Evolutionary conservation across 2,329 filamentous ascomycete genomes (phyloP).

Genomic region (Epichloe hybrida): DNA sequence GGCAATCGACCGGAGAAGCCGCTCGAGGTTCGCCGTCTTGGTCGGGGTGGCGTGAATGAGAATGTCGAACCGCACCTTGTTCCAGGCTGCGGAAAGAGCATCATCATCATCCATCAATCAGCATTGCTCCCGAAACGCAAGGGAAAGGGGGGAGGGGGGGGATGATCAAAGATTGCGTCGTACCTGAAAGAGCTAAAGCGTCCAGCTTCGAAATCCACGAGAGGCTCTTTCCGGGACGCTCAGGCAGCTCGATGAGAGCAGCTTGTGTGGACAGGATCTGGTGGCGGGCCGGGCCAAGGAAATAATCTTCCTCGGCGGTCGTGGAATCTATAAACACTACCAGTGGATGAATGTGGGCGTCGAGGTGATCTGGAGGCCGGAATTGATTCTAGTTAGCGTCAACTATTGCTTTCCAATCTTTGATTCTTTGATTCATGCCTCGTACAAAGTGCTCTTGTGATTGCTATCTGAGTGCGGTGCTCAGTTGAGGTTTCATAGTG

Average conservation of each 20-base stretch:
- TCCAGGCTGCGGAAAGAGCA: slow-evolving; percentile 47
- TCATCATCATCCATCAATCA: slow-evolving; percentile 3
- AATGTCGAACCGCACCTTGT: slow-evolving; percentile 66
- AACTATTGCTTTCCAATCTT: background rate
- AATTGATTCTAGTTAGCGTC: background rate
- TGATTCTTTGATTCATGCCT: background rate
- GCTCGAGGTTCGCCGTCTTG: slow-evolving; percentile 60
- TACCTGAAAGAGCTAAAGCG: slow-evolving; percentile 53
- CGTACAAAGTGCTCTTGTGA: slow-evolving; percentile 50
- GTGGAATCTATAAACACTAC: slow-evolving; percentile 60
- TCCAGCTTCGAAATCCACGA: slow-evolving; percentile 72
- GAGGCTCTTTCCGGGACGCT: slow-evolving; percentile 45
- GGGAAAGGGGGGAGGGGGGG: too few species aligned
- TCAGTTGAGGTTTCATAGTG: slow-evolving; percentile 56
- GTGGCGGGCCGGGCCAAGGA: slow-evolving; percentile 45
- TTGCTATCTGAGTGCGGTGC: slow-evolving; percentile 50
- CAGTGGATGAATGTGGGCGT: slow-evolving; percentile 63
- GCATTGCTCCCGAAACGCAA: background rate
- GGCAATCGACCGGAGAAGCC: slow-evolving; percentile 63
- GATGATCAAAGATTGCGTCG: background rate
- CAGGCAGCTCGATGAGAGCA: slow-evolving; percentile 65
- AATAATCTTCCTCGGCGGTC: slow-evolving; percentile 52
- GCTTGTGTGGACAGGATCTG: slow-evolving; percentile 37
- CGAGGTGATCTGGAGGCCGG: slow-evolving; percentile 41
- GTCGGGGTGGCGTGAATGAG: slow-evolving; percentile 61